These are phyloP conservation scores for Boletus smithii DNA, from an alignment of 1,284 basidiomycete genomes.

Conservation along the genomic window DNA sequence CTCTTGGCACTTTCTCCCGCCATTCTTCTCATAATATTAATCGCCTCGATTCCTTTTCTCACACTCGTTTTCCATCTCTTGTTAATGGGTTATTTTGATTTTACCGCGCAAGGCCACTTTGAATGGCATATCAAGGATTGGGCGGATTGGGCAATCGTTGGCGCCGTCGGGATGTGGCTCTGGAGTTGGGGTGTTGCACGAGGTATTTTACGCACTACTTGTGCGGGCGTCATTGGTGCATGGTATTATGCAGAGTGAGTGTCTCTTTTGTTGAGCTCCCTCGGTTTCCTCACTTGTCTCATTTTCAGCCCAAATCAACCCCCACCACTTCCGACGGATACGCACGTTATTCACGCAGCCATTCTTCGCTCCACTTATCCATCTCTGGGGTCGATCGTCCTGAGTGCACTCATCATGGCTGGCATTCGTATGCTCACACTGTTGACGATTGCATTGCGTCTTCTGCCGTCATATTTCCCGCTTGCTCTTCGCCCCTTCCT, in stretches of 20 bases:
- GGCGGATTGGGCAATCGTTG: slow-evolving; percentile 79
- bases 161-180: slow-evolving; percentile 71
- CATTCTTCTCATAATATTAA: slow-evolving; percentile 68
- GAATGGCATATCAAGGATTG: slow-evolving; percentile 78
- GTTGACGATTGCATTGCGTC: slow-evolving; percentile 48
- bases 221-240: slow-evolving; percentile 81
- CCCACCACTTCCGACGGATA: slow-evolving; percentile 53
- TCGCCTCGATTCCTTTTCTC: slow-evolving; percentile 81
- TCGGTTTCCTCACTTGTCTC: slow-evolving; percentile 1
- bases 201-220: slow-evolving; percentile 75
- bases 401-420: slow-evolving; percentile 76
- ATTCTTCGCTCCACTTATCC: slow-evolving; percentile 77
- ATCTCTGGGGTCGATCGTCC: slow-evolving; percentile 75
- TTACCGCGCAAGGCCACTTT: slow-evolving; percentile 36
- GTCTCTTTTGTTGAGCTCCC: not conserved
- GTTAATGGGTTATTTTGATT: slow-evolving; percentile 64
- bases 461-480: slow-evolving; percentile 55
- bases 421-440: slow-evolving; percentile 56
- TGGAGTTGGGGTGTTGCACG: slow-evolving; percentile 91
- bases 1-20: slow-evolving; percentile 78
- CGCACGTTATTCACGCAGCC: slow-evolving; percentile 74
- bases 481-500: slow-evolving; percentile 40
- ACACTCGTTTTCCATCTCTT: slow-evolving; percentile 81
- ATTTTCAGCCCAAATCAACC: slow-evolving; percentile 46
- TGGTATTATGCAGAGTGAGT: slow-evolving; percentile 89